Evolutionary conservation across 1,139 yeast species (phyloP).

Genomic region (Pichia sp.): DNA sequence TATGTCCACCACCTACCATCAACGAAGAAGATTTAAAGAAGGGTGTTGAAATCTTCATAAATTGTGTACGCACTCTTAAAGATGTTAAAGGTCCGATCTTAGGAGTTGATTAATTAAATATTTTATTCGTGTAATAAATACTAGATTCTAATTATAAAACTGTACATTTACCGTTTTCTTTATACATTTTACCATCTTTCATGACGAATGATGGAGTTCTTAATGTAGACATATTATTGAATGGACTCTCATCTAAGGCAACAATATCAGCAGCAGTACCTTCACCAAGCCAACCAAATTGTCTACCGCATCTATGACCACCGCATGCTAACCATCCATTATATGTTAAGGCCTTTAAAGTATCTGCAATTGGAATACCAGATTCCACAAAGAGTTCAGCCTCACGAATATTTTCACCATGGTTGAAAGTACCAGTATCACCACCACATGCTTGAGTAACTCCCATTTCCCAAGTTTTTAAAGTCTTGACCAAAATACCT

Average conservation of each 20-base stretch:
- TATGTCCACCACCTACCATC: slow-evolving; percentile 91
- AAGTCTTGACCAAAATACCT: slow-evolving; percentile 21
- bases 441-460: slow-evolving; percentile 29
- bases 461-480: slow-evolving; percentile 25
- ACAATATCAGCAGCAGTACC: slow-evolving; percentile 28
- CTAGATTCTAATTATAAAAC: background rate
- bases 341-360: slow-evolving; percentile 23
- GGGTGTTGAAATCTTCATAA: slow-evolving; percentile 52
- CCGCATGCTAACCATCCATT: slow-evolving; percentile 31
- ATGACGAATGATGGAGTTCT: slow-evolving; percentile 25
- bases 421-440: slow-evolving; percentile 30
- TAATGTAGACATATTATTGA: slow-evolving; percentile 16
- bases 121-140: too few relatives aligned
- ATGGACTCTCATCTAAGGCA: slow-evolving; percentile 25
- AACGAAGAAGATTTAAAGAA: slow-evolving; percentile 72
- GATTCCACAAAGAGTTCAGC: slow-evolving; percentile 27
- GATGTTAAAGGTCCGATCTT: slow-evolving; percentile 20
- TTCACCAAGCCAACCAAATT: slow-evolving; percentile 26
- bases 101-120: slow-evolving; percentile 16
- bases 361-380: slow-evolving; percentile 25
- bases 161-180: slow-evolving; percentile 33
- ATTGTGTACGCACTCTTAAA: slow-evolving; percentile 19
- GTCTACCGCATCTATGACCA: slow-evolving; percentile 24
- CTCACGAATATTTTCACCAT: slow-evolving; percentile 29
- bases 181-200: slow-evolving; percentile 29